A percentile compares a stretch with the other conserved stretches of the same genome.
Evolutionary conservation across 352 stramenopile genomes (phyloP).

Genomic region (Aphanomyces cochlioides): DNA sequence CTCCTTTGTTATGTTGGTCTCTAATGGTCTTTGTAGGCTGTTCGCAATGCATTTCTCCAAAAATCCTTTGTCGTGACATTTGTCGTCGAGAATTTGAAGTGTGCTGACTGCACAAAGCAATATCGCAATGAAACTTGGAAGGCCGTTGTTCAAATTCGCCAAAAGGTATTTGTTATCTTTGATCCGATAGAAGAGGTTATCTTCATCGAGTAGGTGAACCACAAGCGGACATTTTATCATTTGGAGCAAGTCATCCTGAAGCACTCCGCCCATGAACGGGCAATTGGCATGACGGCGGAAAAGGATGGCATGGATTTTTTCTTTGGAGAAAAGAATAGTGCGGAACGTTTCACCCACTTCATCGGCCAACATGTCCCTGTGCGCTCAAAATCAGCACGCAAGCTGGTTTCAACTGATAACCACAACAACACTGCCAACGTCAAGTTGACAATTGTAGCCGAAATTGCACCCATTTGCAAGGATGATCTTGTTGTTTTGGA

Average conservation of each 20-base stretch:
- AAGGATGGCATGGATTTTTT: slow-evolving; percentile 83
- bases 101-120: slow-evolving; percentile 66
- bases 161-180: slow-evolving; percentile 46
- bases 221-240: slow-evolving; percentile 70
- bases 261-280: slow-evolving; percentile 58
- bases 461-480: slow-evolving; percentile 70
- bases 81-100: slow-evolving; percentile 58
- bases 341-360: slow-evolving; percentile 64
- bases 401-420: slow-evolving; percentile 72
- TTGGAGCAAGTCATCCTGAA: slow-evolving; percentile 76
- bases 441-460: slow-evolving; percentile 63
- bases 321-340: slow-evolving; percentile 53
- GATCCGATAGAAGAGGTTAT: neutral
- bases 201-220: slow-evolving; percentile 29
- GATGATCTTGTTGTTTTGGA: slow-evolving; percentile 68
- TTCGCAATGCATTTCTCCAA: slow-evolving; percentile 66
- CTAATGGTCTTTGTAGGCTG: neutral
- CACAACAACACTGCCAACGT: slow-evolving; percentile 60
- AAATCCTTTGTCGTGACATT: slow-evolving; percentile 66
- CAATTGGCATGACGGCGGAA: slow-evolving; percentile 53
- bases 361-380: slow-evolving; percentile 56
- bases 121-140: slow-evolving; percentile 67
- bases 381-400: slow-evolving; percentile 62
- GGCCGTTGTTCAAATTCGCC: slow-evolving; percentile 68
- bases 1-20: neutral